Evolutionary conservation across 805 yeast species (phyloP), one percentile per base, ranked within the genome.

Genomic region (Yarrowia hollandica): DNA sequence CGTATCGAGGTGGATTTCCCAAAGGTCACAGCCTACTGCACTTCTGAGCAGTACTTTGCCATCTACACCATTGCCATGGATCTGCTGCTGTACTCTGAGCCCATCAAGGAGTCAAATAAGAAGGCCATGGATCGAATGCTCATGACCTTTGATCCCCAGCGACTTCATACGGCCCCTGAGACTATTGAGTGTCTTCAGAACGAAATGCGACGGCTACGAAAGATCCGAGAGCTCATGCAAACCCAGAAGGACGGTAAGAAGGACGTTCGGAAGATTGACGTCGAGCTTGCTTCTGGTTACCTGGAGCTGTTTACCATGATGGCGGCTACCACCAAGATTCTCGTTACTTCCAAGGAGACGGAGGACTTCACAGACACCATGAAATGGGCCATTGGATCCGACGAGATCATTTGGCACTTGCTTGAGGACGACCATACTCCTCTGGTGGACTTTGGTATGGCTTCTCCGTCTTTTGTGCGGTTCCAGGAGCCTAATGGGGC

Each of bases 71-170:
- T 90, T 34, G 75, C 80, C 0, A 76, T 82, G 65, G 83, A 85
- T 58, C 72, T 91, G 42, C 67, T 92, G 61, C 75, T 88, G 28
- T 89, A 88, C 67, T 76, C 82, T 5, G 96, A 89, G 64, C 96
- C 96, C 5, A 77, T 79, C 63, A 78, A 80, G 41, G 81, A 82
- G 62, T 73, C 75, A 31, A 69, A 85, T 39, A 77, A 78, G 31
- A 85, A 86, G 59, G 78, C 79, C 33, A 74, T 88, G 26, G 84
- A 84, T 59, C 85, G 86, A 63, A 73, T 90, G 66, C 74, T 83
- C 38, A 76, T 91, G 63, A 82, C 89, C 3, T 80, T 87, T 26
- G 91, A 89, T 67, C 79, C 86, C 68, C 81, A 81, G 33, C 86
- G 89, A 63, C 69, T 84, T 37, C 61, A 72, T 0, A 76, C 79